Conservation (phyloP, 1,284 basidiomycete genomes). For the Ceratorhiza oryzae-sativae region DNA sequence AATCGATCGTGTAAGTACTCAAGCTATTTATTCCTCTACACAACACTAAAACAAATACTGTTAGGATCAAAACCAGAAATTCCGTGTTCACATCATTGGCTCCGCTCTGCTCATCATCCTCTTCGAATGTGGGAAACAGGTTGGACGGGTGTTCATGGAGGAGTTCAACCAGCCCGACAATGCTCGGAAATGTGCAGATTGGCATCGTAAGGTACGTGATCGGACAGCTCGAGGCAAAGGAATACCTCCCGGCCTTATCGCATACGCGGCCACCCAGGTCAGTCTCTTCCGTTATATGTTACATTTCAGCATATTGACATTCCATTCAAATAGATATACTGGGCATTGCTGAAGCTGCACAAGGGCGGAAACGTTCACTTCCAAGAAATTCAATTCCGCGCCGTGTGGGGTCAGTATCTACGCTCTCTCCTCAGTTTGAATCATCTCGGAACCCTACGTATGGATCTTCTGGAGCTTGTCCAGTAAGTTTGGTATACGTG, state of each 20-base stretch:
- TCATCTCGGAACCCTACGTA: not conserved
- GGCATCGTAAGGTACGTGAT: not conserved
- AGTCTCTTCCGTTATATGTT: not conserved
- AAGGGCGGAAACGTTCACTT: not conserved
- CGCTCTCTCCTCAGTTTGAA: not conserved
- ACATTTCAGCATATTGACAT: not conserved
- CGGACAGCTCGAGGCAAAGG: slow-evolving; percentile 3
- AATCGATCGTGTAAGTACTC: slow-evolving; percentile 5
- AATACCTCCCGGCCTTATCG: slow-evolving; percentile 1
- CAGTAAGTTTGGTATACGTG: not conserved
- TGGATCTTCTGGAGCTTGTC: slow-evolving; percentile 2
- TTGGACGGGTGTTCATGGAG: slow-evolving; percentile 1
- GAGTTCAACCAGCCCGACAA: not conserved
- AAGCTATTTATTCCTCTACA: not conserved
- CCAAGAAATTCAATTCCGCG: not conserved
- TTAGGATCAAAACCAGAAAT: not conserved
- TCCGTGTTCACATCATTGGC: not conserved
- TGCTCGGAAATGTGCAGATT: not conserved
- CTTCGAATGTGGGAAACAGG: not conserved
- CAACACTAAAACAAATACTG: not conserved
- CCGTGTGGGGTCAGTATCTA: not conserved
- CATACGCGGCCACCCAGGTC: not conserved
- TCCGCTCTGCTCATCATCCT: not conserved
- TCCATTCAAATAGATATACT: not conserved
- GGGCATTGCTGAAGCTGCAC: slow-evolving; percentile 7